Conservation (phyloP, 441 rosid species). For the Manihot esculenta region DNA sequence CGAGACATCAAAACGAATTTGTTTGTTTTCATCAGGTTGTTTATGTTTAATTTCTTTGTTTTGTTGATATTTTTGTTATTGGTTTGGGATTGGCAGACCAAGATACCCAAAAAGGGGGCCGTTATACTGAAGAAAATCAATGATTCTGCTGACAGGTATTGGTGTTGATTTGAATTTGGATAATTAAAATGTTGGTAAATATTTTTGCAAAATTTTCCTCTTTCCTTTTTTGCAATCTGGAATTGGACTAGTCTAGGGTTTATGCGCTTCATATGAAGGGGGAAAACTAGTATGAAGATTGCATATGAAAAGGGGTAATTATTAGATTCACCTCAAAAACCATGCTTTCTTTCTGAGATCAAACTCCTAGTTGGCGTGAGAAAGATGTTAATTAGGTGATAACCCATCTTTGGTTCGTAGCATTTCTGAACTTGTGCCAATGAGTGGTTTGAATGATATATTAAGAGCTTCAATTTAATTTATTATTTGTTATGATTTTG, state of each 20-base stretch:
- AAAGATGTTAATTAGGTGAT: not conserved
- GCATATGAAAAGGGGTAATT: not conserved
- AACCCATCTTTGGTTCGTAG: not conserved
- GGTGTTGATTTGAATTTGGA: not conserved
- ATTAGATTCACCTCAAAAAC: not conserved
- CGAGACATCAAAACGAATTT: not conserved
- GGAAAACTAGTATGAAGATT: not conserved
- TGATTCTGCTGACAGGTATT: slow-evolving; percentile 76
- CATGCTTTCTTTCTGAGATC: not conserved
- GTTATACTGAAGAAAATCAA: slow-evolving; percentile 66
- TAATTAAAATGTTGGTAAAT: not conserved
- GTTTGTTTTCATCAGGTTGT: slow-evolving; percentile 1
- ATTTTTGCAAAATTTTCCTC: not conserved
- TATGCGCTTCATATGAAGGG: not conserved
- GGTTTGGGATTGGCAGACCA: slow-evolving; percentile 53
- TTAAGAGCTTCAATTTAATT: not conserved
- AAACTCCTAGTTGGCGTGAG: not conserved
- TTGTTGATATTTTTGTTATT: slow-evolving; percentile 3
- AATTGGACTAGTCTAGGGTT: no score
- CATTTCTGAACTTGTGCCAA: not conserved
- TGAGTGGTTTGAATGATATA: not conserved
- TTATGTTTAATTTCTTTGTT: not conserved
- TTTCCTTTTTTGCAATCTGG: no score
- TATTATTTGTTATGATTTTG: not conserved
- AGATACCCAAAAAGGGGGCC: slow-evolving; percentile 84